Base-by-base conservation (phyloP, 1,139 yeast species). In the Debaryomyces fabryi region DNA sequence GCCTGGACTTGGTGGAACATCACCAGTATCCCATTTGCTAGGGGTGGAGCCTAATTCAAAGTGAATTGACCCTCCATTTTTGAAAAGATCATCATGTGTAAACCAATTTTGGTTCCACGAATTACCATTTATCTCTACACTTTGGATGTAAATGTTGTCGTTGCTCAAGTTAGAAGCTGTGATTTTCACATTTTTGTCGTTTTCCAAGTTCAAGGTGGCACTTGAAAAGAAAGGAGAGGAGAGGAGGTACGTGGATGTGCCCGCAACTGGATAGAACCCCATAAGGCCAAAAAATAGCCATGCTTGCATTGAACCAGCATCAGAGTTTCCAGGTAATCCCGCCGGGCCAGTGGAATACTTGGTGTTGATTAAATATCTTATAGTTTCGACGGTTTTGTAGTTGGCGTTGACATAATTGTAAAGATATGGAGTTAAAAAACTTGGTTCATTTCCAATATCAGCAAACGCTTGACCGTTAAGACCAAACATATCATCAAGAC, bases 281-380 rank as follows among this genome's bases (percentile, higher is more conserved):
- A 67, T 52, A 45, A 72, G 49, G 6, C 62, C 68, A 56, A 69
- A 70, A 38, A 70, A 62, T 13, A 68, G 51, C 74, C 75, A 72
- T 2, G 71, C 64, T 48, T 70, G 74, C 73, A 72, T 68, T 6
- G 76, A 72, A 12, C 76, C 76, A 20, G 69, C 71, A 52, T 71
- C 76, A 1, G 75, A 68, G 49, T 72, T 71, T 1, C 74, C 76
- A 3, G 76, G 75, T 27, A 72, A 51, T 1, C 69, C 72, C 8
- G 49, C 49, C 5, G 59, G 49, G 2, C 67, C 68, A 1, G 57
- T 49, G 25, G 58, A 55, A 49, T 69, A 71, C 46, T 64, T 60
- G 10, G 56, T 64, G 43, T 65, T 58, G 37, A 72, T 58, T 36
- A 71, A 55, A 49, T 60, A 68, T 35, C 67, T 55, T 9, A 69